phyloP scores from a whole-genome alignment of 2,329 filamentous ascomycete genomes.

The Calonectria henricotiae region DNA sequence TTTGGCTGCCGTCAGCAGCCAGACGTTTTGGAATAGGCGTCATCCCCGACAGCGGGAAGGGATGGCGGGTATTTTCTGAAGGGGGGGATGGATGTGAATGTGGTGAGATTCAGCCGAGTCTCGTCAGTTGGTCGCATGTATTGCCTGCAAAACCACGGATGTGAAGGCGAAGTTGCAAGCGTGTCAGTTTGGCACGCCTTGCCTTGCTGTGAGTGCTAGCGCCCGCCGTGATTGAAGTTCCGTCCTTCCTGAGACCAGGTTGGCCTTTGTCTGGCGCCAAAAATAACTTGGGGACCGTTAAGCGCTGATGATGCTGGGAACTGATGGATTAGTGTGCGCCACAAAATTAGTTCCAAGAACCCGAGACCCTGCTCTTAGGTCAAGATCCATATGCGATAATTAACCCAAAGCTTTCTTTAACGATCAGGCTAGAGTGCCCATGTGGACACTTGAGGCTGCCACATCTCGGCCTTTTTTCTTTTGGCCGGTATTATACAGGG shows the following conservation, averaged over 20 bases:
- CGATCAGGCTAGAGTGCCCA: not conserved
- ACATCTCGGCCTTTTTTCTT: slow-evolving; percentile 6
- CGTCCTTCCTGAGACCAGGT: slow-evolving; percentile 8
- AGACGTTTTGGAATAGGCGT: slow-evolving; percentile 3
- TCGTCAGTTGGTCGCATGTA: slow-evolving; percentile 30
- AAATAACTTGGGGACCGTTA: slow-evolving; percentile 38
- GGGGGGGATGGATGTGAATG: slow-evolving; percentile 6
- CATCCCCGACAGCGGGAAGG: slow-evolving; percentile 4
- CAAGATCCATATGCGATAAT: slow-evolving; percentile 21
- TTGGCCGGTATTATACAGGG: not conserved
- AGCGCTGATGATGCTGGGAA: slow-evolving; percentile 38
- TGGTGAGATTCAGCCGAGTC: slow-evolving; percentile 31
- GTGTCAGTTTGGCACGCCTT: not conserved
- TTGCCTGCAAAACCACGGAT: slow-evolving; percentile 19
- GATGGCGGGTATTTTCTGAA: not conserved
- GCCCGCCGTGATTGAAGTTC: slow-evolving; percentile 17
- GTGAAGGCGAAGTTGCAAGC: slow-evolving; percentile 7
- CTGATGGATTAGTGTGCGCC: slow-evolving; percentile 25
- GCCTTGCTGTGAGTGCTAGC: not conserved
- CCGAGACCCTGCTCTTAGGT: slow-evolving; percentile 1
- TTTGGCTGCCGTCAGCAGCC: slow-evolving; percentile 22
- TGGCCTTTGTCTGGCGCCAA: slow-evolving; percentile 33
- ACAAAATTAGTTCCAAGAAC: slow-evolving; percentile 20
- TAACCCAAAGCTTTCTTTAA: slow-evolving; percentile 10
- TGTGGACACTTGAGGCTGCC: slow-evolving; percentile 11